Evolutionary conservation across 2,329 filamentous ascomycete genomes (phyloP).

Genomic region (Mariannaea sp.): DNA sequence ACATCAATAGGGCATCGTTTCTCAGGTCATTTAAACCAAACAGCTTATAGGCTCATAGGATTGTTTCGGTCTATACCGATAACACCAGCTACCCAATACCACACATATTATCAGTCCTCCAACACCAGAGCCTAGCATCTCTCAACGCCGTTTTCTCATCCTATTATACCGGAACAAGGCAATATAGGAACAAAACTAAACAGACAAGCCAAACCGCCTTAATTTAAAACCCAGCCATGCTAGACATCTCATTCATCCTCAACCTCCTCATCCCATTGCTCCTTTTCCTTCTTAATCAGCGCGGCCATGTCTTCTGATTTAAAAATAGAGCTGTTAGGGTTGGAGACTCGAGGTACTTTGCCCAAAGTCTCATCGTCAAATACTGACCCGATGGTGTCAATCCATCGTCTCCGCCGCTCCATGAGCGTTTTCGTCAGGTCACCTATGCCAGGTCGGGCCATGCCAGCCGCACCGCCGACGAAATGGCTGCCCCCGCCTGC

Average conservation of each 20-base stretch:
- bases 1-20: too few relatives aligned
- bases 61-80: too few relatives aligned
- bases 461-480: conserved; percentile 63
- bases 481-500: conserved; percentile 72
- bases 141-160: background rate
- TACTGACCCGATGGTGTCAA: conserved; percentile 85
- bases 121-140: too few relatives aligned
- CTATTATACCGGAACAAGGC: background rate
- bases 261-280: conserved; percentile 80
- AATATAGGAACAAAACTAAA: background rate
- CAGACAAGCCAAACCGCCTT: too few relatives aligned
- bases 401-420: conserved; percentile 89
- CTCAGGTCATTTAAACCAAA: too few relatives aligned
- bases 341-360: conserved; percentile 68
- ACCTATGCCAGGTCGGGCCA: conserved; percentile 79
- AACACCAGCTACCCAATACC: too few relatives aligned
- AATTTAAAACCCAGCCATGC: too few relatives aligned
- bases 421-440: conserved; percentile 90
- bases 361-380: conserved; percentile 82
- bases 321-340: conserved; percentile 74
- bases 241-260: conserved; percentile 61
- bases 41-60: too few relatives aligned
- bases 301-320: conserved; percentile 72
- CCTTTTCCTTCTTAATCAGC: conserved; percentile 75
- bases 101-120: too few relatives aligned